Base-by-base conservation (phyloP, 164 flowering plant species). In the Chimonanthus praecox region DNA sequence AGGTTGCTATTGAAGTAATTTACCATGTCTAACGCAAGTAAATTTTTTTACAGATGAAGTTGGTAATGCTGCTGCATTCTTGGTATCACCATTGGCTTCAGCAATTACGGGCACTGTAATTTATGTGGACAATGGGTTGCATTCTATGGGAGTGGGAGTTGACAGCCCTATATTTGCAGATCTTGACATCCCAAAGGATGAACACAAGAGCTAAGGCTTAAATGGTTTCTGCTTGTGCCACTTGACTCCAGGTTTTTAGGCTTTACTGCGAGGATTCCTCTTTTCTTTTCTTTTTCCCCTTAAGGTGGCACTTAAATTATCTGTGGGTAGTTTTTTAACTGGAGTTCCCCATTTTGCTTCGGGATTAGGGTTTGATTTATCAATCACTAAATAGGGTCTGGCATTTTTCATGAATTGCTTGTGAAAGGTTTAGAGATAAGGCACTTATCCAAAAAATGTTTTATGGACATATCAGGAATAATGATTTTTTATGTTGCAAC, bases 1-100 rank as follows among this genome's bases (percentile, higher is more conserved):
- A 54, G 60, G 9, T 16, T 54, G 60, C 4, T 33, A 33, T 54
- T 54, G 60, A 4, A 9, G 15, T 13, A 2, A 54, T 54, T 16
- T 54, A 10, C 4, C 15, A 2, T 54, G 4, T 10, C 4, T 5
- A 54, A 54, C 16, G 11, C 8, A 8, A 7, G 66, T 20, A 63
- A 33, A 1, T 33, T 33, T 33, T 33, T 33, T 33, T 33, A 63
- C 96, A 92, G 98, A 92, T 60, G 96, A 90, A 75, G 91, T 90
- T 47, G 97, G 98, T n/a, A 89, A 91, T 68, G 74, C 94, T 3
- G 98, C 97, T n/a, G 94, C 98, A 48, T 93, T 93, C 83, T 77
- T 93, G 75, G 89, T 79, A 64, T 93, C 97, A 21, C 97, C 98
- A 18, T 78, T 91, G 83, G 93, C 97, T 58, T 93, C 97, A 16